Conservation (phyloP, 2,329 filamentous ascomycete species). For the Aureobasidium sp. region DNA sequence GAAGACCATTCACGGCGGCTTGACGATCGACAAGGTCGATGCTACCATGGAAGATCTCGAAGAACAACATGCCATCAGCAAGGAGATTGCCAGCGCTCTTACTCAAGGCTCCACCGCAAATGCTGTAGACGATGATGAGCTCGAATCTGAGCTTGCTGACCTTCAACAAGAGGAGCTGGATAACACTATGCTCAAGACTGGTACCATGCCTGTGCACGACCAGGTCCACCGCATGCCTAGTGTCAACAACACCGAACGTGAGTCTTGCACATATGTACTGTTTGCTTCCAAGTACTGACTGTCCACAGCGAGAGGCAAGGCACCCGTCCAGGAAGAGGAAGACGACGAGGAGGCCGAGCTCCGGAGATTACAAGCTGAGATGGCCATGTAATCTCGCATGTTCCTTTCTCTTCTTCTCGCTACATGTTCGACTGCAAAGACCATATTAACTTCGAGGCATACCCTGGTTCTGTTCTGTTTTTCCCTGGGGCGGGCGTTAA, state of each 20-base stretch:
- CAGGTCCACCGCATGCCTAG: slow-evolving; percentile 68
- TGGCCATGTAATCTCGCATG: slow-evolving; percentile 67
- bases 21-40: slow-evolving; percentile 92
- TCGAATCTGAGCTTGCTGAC: slow-evolving; percentile 76
- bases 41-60: slow-evolving; percentile 87
- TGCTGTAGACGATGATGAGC: slow-evolving; percentile 74
- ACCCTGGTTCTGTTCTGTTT: slow-evolving; percentile 9
- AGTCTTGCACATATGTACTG: slow-evolving; percentile 31
- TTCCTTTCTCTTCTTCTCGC: background rate
- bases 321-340: slow-evolving; percentile 50
- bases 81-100: slow-evolving; percentile 85
- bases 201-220: slow-evolving; percentile 72
- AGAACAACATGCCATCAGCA: slow-evolving; percentile 85
- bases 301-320: slow-evolving; percentile 36
- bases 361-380: slow-evolving; percentile 86
- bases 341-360: slow-evolving; percentile 96
- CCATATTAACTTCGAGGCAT: slow-evolving; percentile 7
- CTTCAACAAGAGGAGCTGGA: slow-evolving; percentile 90
- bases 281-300: slow-evolving; percentile 18
- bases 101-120: slow-evolving; percentile 57
- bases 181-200: slow-evolving; percentile 86
- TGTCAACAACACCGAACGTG: slow-evolving; percentile 66
- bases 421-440: slow-evolving; percentile 9
- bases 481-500: slow-evolving; percentile 1
- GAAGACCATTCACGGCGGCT: slow-evolving; percentile 82